Conservation (phyloP, 805 yeast species). For the Monosporozyma aerobia region DNA sequence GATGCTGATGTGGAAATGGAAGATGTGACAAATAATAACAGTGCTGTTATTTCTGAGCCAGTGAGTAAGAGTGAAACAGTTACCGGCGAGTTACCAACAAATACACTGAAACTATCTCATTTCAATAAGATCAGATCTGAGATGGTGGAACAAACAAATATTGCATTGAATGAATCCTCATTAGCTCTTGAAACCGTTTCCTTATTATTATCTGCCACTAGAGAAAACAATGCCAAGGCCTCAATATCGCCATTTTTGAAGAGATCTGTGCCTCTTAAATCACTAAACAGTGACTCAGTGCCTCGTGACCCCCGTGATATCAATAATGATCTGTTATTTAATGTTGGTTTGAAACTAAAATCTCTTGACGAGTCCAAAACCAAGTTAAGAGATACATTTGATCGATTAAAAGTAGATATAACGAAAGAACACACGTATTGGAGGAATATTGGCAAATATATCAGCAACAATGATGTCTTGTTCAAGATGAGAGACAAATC, state of each 20-base stretch:
- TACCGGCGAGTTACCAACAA: not conserved
- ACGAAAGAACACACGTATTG: conserved; percentile 49
- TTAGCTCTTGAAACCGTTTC: conserved; percentile 82
- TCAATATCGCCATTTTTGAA: conserved; percentile 82
- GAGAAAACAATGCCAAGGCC: conserved; percentile 79
- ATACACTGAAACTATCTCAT: not conserved
- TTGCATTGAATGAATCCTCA: conserved; percentile 83
- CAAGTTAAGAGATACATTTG: conserved; percentile 43
- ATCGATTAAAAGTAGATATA: conserved; percentile 45
- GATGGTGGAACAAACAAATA: conserved; percentile 42
- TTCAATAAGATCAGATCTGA: conserved; percentile 38
- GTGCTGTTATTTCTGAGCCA: not conserved
- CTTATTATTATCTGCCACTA: conserved; percentile 62
- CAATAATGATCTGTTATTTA: conserved; percentile 22
- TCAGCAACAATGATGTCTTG: conserved; percentile 29
- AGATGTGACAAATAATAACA: not conserved
- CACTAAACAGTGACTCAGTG: conserved; percentile 44
- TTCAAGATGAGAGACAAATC: conserved; percentile 56
- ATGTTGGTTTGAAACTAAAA: conserved; percentile 74
- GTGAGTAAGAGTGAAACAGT: not conserved
- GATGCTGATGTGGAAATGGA: not conserved
- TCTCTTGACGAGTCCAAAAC: conserved; percentile 49
- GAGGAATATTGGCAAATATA: conserved; percentile 36
- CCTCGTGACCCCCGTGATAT: conserved; percentile 13
- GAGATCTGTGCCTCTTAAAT: conserved; percentile 65